Evolutionary conservation across 805 yeast species (phyloP).

Genomic region (Sugiyamaella floridensis): DNA sequence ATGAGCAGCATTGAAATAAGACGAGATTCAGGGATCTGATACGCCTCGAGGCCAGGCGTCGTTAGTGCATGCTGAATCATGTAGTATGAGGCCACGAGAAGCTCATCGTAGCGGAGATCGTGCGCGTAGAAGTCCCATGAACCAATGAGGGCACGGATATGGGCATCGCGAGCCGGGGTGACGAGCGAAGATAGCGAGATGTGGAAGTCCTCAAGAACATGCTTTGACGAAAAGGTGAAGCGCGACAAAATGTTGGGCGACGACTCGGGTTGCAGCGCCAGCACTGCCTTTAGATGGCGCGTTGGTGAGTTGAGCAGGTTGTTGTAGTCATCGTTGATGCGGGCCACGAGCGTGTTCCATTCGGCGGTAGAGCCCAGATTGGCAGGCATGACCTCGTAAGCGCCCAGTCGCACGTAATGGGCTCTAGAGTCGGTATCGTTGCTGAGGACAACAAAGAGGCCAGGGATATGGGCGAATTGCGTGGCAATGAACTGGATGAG

Average conservation of each 20-base stretch:
- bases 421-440: constrained; percentile 7
- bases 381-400: constrained; percentile 5
- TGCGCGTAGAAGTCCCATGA: constrained; percentile 68
- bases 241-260: constrained; percentile 1
- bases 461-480: constrained; percentile 13
- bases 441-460: constrained; percentile 9
- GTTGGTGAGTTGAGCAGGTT: constrained; percentile 4
- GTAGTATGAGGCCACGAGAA: constrained; percentile 50
- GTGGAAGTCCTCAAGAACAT: constrained; percentile 1
- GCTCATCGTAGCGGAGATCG: constrained; percentile 55
- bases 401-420: constrained; percentile 8
- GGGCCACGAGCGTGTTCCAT: neutral
- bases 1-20: constrained; percentile 56
- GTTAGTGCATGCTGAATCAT: constrained; percentile 42
- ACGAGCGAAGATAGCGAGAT: neutral
- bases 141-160: neutral
- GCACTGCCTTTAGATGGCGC: constrained; percentile 7
- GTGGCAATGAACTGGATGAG: constrained; percentile 10
- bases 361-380: neutral
- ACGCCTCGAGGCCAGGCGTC: constrained; percentile 1
- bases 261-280: constrained; percentile 3
- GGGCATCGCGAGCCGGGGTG: neutral
- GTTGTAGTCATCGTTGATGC: neutral
- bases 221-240: constrained; percentile 5
- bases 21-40: constrained; percentile 34